Evolutionary conservation across 192 early-diverging fungal species (phyloP).

Genomic region (Podila verticillata): DNA sequence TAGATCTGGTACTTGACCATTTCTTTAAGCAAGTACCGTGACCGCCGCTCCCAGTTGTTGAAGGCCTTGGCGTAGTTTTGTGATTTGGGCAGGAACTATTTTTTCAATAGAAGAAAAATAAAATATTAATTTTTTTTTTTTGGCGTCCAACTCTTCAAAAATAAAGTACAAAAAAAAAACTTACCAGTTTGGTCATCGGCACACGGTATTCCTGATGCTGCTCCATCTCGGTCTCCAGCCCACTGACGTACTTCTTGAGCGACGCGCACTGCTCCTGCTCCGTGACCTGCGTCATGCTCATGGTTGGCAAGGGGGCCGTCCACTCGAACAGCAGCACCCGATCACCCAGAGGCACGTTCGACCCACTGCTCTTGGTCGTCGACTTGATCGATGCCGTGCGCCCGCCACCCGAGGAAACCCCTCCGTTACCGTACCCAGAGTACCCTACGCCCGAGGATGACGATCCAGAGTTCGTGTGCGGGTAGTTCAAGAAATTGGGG

Average conservation of each 20-base stretch:
- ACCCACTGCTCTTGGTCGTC: slow-evolving; percentile 6
- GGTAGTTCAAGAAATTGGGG: slow-evolving; percentile 13
- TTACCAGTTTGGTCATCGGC: slow-evolving; percentile 58
- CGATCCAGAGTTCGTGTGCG: background rate
- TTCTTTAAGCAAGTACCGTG: slow-evolving; percentile 80
- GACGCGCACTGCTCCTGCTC: slow-evolving; percentile 65
- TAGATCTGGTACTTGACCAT: slow-evolving; percentile 88
- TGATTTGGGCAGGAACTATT: slow-evolving; percentile 68
- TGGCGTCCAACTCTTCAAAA: no score
- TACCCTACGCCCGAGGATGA: slow-evolving; percentile 6
- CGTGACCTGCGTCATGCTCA: slow-evolving; percentile 20
- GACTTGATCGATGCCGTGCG: slow-evolving; percentile 36
- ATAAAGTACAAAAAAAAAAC: background rate
- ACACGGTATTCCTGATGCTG: slow-evolving; percentile 71
- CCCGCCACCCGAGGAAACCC: slow-evolving; percentile 19
- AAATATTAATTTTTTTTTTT: no score
- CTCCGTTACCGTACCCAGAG: slow-evolving; percentile 24
- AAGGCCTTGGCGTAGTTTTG: slow-evolving; percentile 71
- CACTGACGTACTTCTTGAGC: slow-evolving; percentile 70
- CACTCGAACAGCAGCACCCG: slow-evolving; percentile 57
- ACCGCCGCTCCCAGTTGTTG: slow-evolving; percentile 84
- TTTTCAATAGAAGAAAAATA: no score
- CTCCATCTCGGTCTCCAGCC: slow-evolving; percentile 75
- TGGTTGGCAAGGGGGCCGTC: slow-evolving; percentile 58
- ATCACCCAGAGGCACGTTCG: slow-evolving; percentile 42